These are phyloP conservation scores for Xylariomycetidae sp. DNA, from an alignment of 2,329 filamentous ascomycete species.

Conservation along the genomic window DNA sequence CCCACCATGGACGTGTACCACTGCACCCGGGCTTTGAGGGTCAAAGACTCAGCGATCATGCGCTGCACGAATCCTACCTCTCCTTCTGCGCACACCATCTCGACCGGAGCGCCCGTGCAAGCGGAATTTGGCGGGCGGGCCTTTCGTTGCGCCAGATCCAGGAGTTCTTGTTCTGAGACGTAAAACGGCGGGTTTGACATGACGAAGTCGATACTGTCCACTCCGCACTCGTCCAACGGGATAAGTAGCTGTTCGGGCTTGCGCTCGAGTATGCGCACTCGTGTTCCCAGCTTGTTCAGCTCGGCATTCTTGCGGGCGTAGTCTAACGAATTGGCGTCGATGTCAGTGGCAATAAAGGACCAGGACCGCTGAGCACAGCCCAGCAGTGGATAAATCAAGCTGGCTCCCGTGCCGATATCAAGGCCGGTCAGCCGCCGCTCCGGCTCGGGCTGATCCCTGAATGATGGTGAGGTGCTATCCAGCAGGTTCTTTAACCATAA, in stretches of 20 bases:
- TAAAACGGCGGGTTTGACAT: slow-evolving; percentile 98
- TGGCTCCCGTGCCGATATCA: slow-evolving; percentile 87
- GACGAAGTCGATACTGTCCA: slow-evolving; percentile 63
- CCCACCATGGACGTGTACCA: slow-evolving; percentile 96
- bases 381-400: slow-evolving; percentile 84
- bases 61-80: slow-evolving; percentile 68
- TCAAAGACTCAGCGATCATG: slow-evolving; percentile 64
- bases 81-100: slow-evolving; percentile 81
- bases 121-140: slow-evolving; percentile 61
- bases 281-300: slow-evolving; percentile 55
- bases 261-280: slow-evolving; percentile 59
- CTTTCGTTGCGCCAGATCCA: slow-evolving; percentile 59
- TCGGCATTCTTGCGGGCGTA: slow-evolving; percentile 63
- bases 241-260: slow-evolving; percentile 50
- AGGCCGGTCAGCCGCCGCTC: slow-evolving; percentile 58
- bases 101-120: slow-evolving; percentile 68
- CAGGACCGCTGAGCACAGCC: slow-evolving; percentile 67
- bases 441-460: slow-evolving; percentile 33
- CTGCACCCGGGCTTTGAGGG: slow-evolving; percentile 53
- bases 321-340: slow-evolving; percentile 63
- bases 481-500: slow-evolving; percentile 80
- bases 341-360: slow-evolving; percentile 72
- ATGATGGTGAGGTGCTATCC: slow-evolving; percentile 60
- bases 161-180: slow-evolving; percentile 62
- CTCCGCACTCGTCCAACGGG: slow-evolving; percentile 49